Base-by-base conservation (phyloP, 139 green algal genomes). In the Zygnema circumcarinatum region DNA sequence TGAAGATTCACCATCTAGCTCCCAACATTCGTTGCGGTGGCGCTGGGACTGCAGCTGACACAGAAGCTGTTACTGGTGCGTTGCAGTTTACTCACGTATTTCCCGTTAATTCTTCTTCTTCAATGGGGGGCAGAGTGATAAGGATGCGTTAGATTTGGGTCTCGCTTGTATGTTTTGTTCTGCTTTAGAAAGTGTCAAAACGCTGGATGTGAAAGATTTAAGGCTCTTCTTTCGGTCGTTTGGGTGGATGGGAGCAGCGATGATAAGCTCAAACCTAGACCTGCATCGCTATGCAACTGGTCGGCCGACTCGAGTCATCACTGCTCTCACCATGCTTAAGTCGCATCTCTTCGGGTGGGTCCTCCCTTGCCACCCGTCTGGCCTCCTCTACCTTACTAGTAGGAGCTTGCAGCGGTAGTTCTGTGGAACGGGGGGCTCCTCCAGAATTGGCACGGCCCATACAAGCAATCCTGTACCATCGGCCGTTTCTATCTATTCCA, bases 1-100 rank as follows among this genome's bases (percentile, higher is more conserved):
- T 98, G 85, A 99, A 99, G 92, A 99, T 99, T 68, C 96, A 99
- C 83, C 98, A 94, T 90, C 98, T 99, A 42, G 94, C 97, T 0
- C 94, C 95, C 79, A 99, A 99, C 90, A 98, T 99, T 79, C 98
- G 98, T 91, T 99, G 96, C 88, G 98, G 97, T 79, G 97, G 97
- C 39, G 97, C 97, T 2, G 97, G 97, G 36, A 99, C 97, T 40
- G 96, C 97, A 25, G 97, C 97, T 62, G 97, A 99, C 85, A 98
- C 96, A 1, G 96, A 98, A 87, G 94, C 95, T 74, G 97, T 99
- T 1, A 99, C 97, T 84, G 95, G 95, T 97, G 76, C 76, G 79
- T 35, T 87, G 2, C 56, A 35, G 7, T 72, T 29, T 72, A 33
- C 74, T 32, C 67, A 79, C 32, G 32, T 86, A 22, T 16, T 2